phyloP scores from a whole-genome alignment of 768 basidiomycete genomes.

The Hypholoma sublateritium region DNA sequence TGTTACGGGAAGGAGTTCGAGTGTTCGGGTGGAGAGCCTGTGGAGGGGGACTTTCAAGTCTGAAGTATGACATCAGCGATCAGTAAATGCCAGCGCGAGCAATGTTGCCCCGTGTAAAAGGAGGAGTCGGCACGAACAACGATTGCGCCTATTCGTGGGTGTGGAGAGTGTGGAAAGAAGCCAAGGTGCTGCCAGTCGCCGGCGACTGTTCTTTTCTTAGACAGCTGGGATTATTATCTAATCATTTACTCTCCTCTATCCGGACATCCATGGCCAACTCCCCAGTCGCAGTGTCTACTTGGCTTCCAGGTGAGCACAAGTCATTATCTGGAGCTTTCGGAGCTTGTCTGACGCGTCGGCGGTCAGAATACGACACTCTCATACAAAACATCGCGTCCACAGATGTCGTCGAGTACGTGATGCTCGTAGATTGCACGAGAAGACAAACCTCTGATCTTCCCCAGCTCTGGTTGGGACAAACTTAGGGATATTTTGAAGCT shows the following conservation, averaged over 20 bases:
- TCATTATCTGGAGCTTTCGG: neutral
- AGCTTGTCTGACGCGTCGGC: neutral
- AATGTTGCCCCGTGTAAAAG: neutral
- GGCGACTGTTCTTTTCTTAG: too few species aligned
- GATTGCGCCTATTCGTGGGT: neutral
- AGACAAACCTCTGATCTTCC: constrained; percentile 31
- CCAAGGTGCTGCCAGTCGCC: too few species aligned
- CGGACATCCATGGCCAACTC: constrained; percentile 9
- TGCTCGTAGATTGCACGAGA: constrained; percentile 39
- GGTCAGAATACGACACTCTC: constrained; percentile 42
- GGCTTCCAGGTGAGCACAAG: neutral
- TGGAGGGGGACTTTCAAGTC: constrained; percentile 18
- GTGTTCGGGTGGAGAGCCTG: neutral
- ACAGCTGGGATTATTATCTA: neutral
- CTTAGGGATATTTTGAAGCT: constrained; percentile 73
- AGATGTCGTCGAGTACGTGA: constrained; percentile 61
- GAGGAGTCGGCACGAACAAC: neutral
- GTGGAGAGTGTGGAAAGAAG: neutral
- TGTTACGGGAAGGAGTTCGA: neutral
- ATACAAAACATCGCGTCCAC: constrained; percentile 65
- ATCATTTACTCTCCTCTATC: neutral
- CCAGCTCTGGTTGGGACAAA: constrained; percentile 67
- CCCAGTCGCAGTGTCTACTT: constrained; percentile 13
- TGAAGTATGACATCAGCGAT: constrained; percentile 31
- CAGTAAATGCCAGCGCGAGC: neutral